A percentile compares a stretch with the other conserved stretches of the same genome.
phyloP scores from a whole-genome alignment of 352 stramenopile species.

The Pythium monospermum region DNA sequence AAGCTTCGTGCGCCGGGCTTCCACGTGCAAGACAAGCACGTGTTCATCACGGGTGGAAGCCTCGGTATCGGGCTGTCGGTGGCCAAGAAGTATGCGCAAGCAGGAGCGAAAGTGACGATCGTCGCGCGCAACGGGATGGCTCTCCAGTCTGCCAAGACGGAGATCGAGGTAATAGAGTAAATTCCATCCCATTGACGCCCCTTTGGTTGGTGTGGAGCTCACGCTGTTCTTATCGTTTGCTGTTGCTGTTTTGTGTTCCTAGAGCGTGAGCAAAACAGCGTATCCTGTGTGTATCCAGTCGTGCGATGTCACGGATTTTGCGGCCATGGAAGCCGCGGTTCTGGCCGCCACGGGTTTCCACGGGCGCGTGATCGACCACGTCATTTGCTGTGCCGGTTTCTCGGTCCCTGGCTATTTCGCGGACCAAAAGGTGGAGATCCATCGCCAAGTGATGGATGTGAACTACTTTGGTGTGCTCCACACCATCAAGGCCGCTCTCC shows the following conservation, averaged over 20 bases:
- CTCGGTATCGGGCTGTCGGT: constrained; percentile 63
- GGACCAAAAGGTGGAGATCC: constrained; percentile 34
- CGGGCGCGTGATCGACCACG: constrained; percentile 33
- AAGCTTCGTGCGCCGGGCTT: constrained; percentile 65
- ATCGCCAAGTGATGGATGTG: constrained; percentile 44
- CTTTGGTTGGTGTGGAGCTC: too few species aligned
- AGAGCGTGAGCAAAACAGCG: constrained; percentile 11
- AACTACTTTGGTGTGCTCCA: constrained; percentile 60
- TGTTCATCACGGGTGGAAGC: constrained; percentile 73
- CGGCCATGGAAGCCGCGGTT: constrained; percentile 32
- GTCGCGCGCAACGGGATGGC: background rate
- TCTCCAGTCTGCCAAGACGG: background rate
- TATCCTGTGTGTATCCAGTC: constrained; percentile 34
- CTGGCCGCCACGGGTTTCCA: constrained; percentile 40
- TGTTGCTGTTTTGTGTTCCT: too few species aligned
- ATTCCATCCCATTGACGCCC: too few species aligned
- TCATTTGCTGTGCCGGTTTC: constrained; percentile 44
- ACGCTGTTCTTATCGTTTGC: too few species aligned
- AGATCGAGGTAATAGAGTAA: too few species aligned
- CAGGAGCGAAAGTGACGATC: constrained; percentile 55
- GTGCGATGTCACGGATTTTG: constrained; percentile 40
- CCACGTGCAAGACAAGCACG: constrained; percentile 72
- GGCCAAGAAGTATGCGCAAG: constrained; percentile 59
- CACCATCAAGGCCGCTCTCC: constrained; percentile 37
- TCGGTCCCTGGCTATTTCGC: constrained; percentile 47